Evolutionary conservation across 352 stramenopile genomes (phyloP).

Genomic region (Pythium aquatile): DNA sequence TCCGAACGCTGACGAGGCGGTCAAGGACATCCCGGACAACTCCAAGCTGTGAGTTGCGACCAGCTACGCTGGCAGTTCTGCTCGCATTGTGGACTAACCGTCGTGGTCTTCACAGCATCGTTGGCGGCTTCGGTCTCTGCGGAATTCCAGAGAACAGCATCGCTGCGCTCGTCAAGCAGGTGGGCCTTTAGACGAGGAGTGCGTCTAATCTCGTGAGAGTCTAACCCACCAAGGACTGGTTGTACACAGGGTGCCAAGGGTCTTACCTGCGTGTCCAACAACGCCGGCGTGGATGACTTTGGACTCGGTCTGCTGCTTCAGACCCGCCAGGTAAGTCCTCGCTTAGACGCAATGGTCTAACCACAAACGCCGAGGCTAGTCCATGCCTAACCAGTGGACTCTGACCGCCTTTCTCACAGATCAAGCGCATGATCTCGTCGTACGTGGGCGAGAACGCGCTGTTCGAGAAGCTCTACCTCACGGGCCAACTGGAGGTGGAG

Average conservation of each 20-base stretch:
- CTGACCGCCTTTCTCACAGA: constrained; percentile 37
- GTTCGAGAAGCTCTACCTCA: constrained; percentile 92
- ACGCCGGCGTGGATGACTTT: constrained; percentile 93
- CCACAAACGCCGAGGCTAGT: background rate
- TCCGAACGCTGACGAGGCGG: constrained; percentile 58
- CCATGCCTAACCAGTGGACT: constrained; percentile 9
- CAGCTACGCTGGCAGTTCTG: background rate
- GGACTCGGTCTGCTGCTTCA: constrained; percentile 93
- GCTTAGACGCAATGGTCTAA: background rate
- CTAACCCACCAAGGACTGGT: background rate
- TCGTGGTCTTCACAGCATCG: constrained; percentile 38
- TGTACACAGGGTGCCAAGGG: constrained; percentile 65
- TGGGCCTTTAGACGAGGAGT: constrained; percentile 17
- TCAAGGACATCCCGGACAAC: constrained; percentile 71
- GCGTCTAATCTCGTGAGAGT: constrained; percentile 1
- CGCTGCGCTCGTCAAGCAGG: constrained; percentile 74
- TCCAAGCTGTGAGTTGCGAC: constrained; percentile 56
- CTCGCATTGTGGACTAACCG: constrained; percentile 3
- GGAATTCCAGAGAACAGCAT: constrained; percentile 93
- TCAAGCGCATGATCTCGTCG: constrained; percentile 96
- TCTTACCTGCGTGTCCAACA: constrained; percentile 91
- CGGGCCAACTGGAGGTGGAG: constrained; percentile 93
- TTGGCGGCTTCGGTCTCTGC: constrained; percentile 91
- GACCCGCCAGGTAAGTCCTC: constrained; percentile 68
- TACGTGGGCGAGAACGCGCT: constrained; percentile 97